phyloP scores from a whole-genome alignment of 2,329 filamentous ascomycete genomes.

The Sclerotinia glacialis region DNA sequence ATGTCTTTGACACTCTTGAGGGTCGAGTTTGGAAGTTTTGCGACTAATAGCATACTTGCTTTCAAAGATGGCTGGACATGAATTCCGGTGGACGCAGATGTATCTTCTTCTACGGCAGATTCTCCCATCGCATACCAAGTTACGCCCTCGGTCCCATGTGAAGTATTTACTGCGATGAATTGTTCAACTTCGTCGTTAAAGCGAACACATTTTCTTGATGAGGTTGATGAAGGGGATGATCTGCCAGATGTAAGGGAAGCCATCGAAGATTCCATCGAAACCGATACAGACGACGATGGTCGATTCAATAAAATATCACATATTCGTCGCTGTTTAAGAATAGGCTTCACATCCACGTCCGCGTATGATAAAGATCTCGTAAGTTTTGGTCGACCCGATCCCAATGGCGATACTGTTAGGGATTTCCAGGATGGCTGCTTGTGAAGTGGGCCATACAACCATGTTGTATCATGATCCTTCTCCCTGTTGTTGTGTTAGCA shows the following conservation, averaged over 20 bases:
- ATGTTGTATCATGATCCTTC: conserved; percentile 96
- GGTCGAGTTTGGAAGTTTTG: conserved; percentile 13
- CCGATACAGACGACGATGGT: conserved; percentile 65
- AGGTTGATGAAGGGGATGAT: conserved; percentile 15
- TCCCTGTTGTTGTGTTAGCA: conserved; percentile 58
- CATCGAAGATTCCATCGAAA: not conserved
- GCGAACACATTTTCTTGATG: conserved; percentile 20
- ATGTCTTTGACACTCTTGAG: not conserved
- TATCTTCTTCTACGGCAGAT: not conserved
- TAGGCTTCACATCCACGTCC: conserved; percentile 60
- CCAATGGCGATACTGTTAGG: conserved; percentile 40
- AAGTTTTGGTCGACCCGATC: conserved; percentile 43
- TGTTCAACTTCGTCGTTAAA: conserved; percentile 22
- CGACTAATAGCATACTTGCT: conserved; percentile 7
- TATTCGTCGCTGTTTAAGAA: conserved; percentile 94
- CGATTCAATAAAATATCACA: conserved; percentile 92
- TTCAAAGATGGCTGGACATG: not conserved
- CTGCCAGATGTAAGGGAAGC: conserved; percentile 16
- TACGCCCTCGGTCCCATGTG: not conserved
- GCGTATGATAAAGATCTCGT: conserved; percentile 3
- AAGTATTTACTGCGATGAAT: conserved; percentile 16
- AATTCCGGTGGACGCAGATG: not conserved
- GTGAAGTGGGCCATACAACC: conserved; percentile 92
- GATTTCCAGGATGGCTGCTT: conserved; percentile 41
- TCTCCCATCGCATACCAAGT: not conserved